Percentiles rank a stretch among this genome's conserved stretches.
Conservation (phyloP, 225 moss, liverwort and hornwort genomes). For the Pseudoscleropodium purum region DNA sequence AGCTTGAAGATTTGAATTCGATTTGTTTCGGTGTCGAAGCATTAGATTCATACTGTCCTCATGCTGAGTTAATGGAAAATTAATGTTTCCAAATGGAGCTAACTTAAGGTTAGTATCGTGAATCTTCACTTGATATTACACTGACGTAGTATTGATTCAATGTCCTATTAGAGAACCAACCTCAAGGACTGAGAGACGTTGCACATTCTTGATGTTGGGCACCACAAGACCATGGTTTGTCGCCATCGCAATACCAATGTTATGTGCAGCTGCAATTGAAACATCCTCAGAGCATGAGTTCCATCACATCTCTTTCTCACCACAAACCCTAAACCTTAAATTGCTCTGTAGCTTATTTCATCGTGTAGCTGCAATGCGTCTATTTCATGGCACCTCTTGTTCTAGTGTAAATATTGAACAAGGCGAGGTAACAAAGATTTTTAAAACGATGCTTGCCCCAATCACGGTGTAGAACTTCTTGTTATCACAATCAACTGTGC, state of each 20-base stretch:
- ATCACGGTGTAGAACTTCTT: neutral
- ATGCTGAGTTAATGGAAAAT: neutral
- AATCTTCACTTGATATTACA: neutral
- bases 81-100: neutral
- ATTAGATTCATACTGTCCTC: neutral
- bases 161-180: constrained; percentile 1
- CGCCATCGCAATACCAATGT: constrained; percentile 85
- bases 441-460: neutral
- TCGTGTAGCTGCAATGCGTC: neutral
- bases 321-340: neutral
- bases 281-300: neutral
- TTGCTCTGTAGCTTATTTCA: neutral
- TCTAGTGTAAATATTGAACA: neutral
- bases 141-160: neutral
- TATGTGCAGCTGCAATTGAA: constrained; percentile 63
- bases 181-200: constrained; percentile 63
- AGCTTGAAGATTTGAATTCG: no score
- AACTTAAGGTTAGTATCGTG: neutral
- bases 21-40: no score
- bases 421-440: neutral
- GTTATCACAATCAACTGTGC: neutral
- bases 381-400: neutral
- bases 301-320: neutral
- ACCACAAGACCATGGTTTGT: constrained; percentile 86
- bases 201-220: constrained; percentile 89